Evolutionary conservation across 306 rosid species (phyloP), one percentile per base, ranked within the genome.

Genomic region (Astragalus membranaceus): DNA sequence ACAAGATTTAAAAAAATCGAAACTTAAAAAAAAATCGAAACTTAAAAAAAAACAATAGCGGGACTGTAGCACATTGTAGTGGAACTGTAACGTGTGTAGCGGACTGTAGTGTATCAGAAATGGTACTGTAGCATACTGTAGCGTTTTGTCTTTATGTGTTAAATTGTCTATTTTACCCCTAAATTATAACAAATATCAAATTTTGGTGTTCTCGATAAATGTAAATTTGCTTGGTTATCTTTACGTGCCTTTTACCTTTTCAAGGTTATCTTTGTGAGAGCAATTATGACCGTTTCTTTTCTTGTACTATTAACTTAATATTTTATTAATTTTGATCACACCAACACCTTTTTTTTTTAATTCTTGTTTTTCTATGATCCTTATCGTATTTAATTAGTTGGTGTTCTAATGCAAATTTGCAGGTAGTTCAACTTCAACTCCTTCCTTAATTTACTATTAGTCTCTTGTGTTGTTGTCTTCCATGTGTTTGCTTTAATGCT

Each of bases 231-330:
- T n/a, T n/a, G n/a, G n/a, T n/a, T n/a, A n/a, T n/a, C 74, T 58
- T 75, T 17, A 60, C 80, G 75, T 73, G 52, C 46, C 65, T 73
- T 6, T 62, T 81, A 78, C 82, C 75, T 79, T 90, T 87, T 72
- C 73, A 16, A 64, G 2, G 42, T 83, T 49, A 53, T 72, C 85
- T 85, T 82, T 86, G 84, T 82, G 87, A 76, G 43, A 78, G 77
- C 83, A 83, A 88, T 90, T 73, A 93, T 88, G 79, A 82, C 77
- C 80, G 89, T 84, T 81, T 78, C 89, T 84, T 29, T 74, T 78
- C 79, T 56, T 83, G 68, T 79, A 43, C 81, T 48, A 56, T 59
- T 74, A 41, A 6, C 66, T 82, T 78, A 75, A 67, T 75, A 64
- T 79, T 61, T 84, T 65, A 64, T 79, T 76, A 23, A 69, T 70